Base-by-base conservation (phyloP, 1,284 basidiomycete species). In the Porodaedalea pini region DNA sequence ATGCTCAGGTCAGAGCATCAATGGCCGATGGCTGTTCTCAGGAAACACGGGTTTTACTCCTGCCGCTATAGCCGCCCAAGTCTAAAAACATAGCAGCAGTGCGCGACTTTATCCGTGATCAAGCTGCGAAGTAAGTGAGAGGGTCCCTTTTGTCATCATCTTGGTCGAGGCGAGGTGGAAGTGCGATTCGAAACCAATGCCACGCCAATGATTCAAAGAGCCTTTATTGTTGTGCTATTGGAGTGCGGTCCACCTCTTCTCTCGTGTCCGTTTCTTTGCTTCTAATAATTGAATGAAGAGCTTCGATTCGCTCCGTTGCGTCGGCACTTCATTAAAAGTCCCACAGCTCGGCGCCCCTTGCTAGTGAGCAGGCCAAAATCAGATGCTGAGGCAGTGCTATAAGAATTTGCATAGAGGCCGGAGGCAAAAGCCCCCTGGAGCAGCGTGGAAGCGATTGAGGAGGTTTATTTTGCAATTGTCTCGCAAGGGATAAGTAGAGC, bases 371-470 rank as follows among this genome's bases (percentile, higher is more conserved):
- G 31, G 45, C 45, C 25, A 47, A 47, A 31, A 29, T 25, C 15
- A 25, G 25, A 17, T 31, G 29, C 17, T 13, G 45, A 47, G 45
- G 45, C 45, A 15, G 45, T 47, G 45, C 17, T 31, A 29, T 47
- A 31, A 47, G 23, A 10, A 7, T 47, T 27, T 25, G 11, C 25
- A 1, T 29, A 8, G 19, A 41, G 40, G 40, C 40, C 40, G 40
- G 40, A 41, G 2, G 45, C 25, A 47, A 31, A 47, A 31, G 27
- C 40, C 51, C 10, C 39, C 15, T 41, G 37, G 39, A 31, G 39
- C 39, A 52, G 37, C 51, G 51, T 52, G 51, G 51, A 52, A 40
- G 34, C n/a, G 32, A 4, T 23, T 21, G n/a, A 50, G 17, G 36
- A 10, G 13, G n/a, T 36, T 36, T 15, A 36, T 36, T 15, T 31